These are phyloP conservation scores for Passalora sequoiae DNA, from an alignment of 2,329 filamentous ascomycete genomes.

Conservation along the genomic window DNA sequence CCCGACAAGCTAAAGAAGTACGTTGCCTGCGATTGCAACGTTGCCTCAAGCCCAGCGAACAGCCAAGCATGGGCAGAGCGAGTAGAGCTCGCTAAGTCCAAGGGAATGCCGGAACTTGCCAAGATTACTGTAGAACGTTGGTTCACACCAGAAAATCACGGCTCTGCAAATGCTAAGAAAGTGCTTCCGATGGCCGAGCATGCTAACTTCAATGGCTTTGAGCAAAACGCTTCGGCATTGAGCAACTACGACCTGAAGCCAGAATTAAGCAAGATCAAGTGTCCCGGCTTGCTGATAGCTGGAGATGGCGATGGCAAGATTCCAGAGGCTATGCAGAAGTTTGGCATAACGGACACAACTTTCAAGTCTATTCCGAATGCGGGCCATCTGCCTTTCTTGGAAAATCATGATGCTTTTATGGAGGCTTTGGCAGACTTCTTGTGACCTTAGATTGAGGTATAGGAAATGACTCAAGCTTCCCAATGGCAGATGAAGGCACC, in stretches of 20 bases:
- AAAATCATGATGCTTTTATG: slow-evolving; percentile 65
- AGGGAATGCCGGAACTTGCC: slow-evolving; percentile 52
- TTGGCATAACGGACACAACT: slow-evolving; percentile 53
- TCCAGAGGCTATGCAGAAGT: slow-evolving; percentile 68
- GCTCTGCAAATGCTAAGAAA: slow-evolving; percentile 49
- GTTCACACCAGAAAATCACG: slow-evolving; percentile 62
- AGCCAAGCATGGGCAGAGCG: slow-evolving; percentile 75
- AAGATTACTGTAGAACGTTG: slow-evolving; percentile 67
- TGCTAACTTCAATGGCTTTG: slow-evolving; percentile 68
- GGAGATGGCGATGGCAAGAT: slow-evolving; percentile 70
- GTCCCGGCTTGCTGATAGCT: slow-evolving; percentile 64
- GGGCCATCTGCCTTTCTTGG: slow-evolving; percentile 81
- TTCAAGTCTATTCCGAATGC: slow-evolving; percentile 63
- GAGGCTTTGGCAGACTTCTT: slow-evolving; percentile 58
- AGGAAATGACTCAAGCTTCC: not conserved
- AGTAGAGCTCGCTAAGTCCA: slow-evolving; percentile 53
- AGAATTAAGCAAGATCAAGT: slow-evolving; percentile 49
- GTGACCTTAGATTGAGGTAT: slow-evolving; percentile 11
- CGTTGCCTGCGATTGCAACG: slow-evolving; percentile 75
- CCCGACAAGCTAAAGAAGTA: slow-evolving; percentile 57
- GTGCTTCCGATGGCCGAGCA: slow-evolving; percentile 64
- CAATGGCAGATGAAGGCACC: not conserved
- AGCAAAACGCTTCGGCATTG: slow-evolving; percentile 62
- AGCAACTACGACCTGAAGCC: slow-evolving; percentile 65
- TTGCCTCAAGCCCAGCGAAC: slow-evolving; percentile 65